Base-by-base conservation (phyloP, 192 early-diverging fungal species). In the Coemansia sp. region DNA sequence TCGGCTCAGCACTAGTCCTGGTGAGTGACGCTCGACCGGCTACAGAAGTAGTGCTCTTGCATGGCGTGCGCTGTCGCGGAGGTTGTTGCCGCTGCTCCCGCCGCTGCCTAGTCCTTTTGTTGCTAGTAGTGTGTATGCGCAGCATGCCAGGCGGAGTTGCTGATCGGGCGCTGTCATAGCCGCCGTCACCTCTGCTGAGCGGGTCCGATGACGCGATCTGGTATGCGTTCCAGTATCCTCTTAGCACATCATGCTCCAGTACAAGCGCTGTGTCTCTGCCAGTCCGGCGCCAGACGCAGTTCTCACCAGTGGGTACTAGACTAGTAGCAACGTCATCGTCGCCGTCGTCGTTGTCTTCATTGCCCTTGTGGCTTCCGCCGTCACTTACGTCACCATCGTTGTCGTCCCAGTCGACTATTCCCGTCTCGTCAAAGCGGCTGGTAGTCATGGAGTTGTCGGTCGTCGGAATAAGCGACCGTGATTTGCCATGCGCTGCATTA, bases 401-500 rank as follows among this genome's bases (percentile, higher is more conserved):
- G 10, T 76, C 70, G 3, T 36, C 44, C 38, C 70, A 62, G 15
- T 31, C 29, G 33, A 10, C 38, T 62, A 43, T 67, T 5, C 61
- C 22, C 16, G 51, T 36, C 13, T 31, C 63, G 22, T 64, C 63
- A 8, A 64, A 16, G n/a, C 63, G 41, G 24, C 63, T 27, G 27
- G 52, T 55, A 5, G 52, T 55, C 52, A 41, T 7, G 16, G 34
- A 24, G 36, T 55, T 18, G 44, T 82, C 79, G 3, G 59, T 73
- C 13, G 80, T 83, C 8, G 80, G 80, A 40, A 83, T 72, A 36
- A 83, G 70, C 41, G 80, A 75, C 22, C 80, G 70, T 3, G 73
- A 78, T 49, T 80, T 80, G 27, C 80, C 80, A 29, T 83, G 80
- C 20, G 80, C 73, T 55, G 80, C 80, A 67, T 72, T 83, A 18